These are phyloP conservation scores for Austroboletus olivaceoglutinosus DNA, from an alignment of 1,284 basidiomycete genomes.

Conservation along the genomic window DNA sequence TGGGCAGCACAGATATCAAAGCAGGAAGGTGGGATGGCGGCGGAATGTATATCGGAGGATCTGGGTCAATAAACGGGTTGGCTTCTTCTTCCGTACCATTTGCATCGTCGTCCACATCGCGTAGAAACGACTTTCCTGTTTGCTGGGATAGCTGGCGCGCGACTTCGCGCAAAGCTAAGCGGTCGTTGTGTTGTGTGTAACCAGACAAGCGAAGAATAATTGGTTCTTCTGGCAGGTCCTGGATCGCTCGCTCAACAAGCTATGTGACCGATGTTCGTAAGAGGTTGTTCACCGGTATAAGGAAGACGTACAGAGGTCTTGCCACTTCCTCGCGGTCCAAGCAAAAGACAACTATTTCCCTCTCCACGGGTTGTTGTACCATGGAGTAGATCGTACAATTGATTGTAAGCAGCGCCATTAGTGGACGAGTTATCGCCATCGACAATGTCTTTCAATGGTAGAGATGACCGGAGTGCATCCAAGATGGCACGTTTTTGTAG, in stretches of 20 bases:
- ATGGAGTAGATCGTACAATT: slow-evolving; percentile 60
- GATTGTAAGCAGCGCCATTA: slow-evolving; percentile 50
- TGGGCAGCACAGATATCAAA: slow-evolving; percentile 74
- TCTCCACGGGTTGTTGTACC: slow-evolving; percentile 79
- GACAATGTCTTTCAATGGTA: slow-evolving; percentile 29
- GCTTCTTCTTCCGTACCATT: slow-evolving; percentile 31
- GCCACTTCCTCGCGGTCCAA: slow-evolving; percentile 81
- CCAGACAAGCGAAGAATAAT: slow-evolving; percentile 85
- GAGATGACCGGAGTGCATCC: slow-evolving; percentile 40
- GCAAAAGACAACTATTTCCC: slow-evolving; percentile 85
- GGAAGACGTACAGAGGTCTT: slow-evolving; percentile 68
- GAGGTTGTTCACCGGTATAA: background rate
- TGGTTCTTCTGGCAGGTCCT: slow-evolving; percentile 45
- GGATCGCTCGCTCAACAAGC: slow-evolving; percentile 60
- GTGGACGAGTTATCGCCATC: slow-evolving; percentile 38
- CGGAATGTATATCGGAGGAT: slow-evolving; percentile 42
- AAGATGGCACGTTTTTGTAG: slow-evolving; percentile 62
- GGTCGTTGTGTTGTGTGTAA: slow-evolving; percentile 79
- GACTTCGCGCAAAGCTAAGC: slow-evolving; percentile 90
- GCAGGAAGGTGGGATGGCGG: slow-evolving; percentile 79
- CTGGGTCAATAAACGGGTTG: slow-evolving; percentile 41
- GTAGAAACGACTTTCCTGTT: slow-evolving; percentile 55
- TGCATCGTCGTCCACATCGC: slow-evolving; percentile 40
- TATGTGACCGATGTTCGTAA: slow-evolving; percentile 27
- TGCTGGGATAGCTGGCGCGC: slow-evolving; percentile 76